Percentiles rank a stretch among this genome's conserved stretches.
Evolutionary conservation across 257 asterid genomes (phyloP).

Genomic region (Rhazya stricta): DNA sequence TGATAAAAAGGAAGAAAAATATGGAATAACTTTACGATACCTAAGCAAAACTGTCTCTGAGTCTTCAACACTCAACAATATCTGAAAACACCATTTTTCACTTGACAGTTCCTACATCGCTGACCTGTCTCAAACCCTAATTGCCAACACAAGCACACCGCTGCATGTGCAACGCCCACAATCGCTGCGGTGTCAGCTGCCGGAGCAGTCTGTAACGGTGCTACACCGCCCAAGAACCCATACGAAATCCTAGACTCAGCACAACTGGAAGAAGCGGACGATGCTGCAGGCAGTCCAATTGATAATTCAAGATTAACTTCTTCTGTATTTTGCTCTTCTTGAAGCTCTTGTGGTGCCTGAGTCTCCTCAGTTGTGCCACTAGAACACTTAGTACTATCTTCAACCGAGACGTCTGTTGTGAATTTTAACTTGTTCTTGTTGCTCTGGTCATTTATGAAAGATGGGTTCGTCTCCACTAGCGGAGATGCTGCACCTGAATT

Average conservation of each 20-base stretch:
- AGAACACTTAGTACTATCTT: conserved; percentile 51
- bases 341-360: conserved; percentile 15
- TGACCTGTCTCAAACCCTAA: conserved; percentile 43
- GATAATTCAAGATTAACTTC: conserved; percentile 60
- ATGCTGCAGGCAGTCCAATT: conserved; percentile 44
- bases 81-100: conserved; percentile 36
- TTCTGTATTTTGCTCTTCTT: conserved; percentile 13
- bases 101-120: conserved; percentile 50
- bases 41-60: neutral
- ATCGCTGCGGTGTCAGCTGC: conserved; percentile 17
- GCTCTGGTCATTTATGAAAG: conserved; percentile 9
- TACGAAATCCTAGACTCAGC: conserved; percentile 30
- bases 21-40: neutral
- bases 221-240: conserved; percentile 30
- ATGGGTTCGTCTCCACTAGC: neutral
- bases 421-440: conserved; percentile 13
- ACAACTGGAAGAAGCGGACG: conserved; percentile 9
- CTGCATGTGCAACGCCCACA: conserved; percentile 18
- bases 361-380: conserved; percentile 81
- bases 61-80: conserved; percentile 21
- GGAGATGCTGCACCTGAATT: conserved; percentile 29
- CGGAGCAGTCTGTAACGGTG: conserved; percentile 13
- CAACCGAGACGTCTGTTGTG: conserved; percentile 34
- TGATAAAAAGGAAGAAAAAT: neutral
- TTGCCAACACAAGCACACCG: conserved; percentile 58